A percentile compares a stretch with the other conserved stretches of the same genome.
phyloP scores from a whole-genome alignment of 305 asterid species.

The Fraxinus albicans region DNA sequence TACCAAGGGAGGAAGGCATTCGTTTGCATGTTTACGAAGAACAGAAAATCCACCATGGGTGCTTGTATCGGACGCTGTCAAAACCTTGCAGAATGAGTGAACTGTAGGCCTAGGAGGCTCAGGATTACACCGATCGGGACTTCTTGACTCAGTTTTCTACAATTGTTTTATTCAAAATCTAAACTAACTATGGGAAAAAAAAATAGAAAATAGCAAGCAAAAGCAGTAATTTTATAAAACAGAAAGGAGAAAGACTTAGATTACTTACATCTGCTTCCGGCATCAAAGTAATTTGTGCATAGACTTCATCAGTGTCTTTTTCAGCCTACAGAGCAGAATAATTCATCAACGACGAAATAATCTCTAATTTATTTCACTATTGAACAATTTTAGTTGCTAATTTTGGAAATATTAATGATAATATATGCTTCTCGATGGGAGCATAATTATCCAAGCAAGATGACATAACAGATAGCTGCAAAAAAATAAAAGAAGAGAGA shows the following conservation, averaged over 20 bases:
- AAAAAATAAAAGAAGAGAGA: background rate
- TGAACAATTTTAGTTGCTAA: background rate
- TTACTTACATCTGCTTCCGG: conserved; percentile 59
- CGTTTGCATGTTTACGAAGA: conserved; percentile 73
- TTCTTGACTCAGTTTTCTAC: conserved; percentile 54
- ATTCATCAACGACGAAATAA: conserved; percentile 6
- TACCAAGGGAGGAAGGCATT: conserved; percentile 92
- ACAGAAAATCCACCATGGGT: conserved; percentile 86
- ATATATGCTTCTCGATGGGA: background rate
- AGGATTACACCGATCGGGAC: conserved; percentile 30
- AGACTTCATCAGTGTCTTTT: conserved; percentile 74
- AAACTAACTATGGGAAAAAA: background rate
- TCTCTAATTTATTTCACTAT: conserved; percentile 11
- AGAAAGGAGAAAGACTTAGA: conserved; percentile 1
- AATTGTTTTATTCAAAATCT: conserved; percentile 2
- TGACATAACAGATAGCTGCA: background rate
- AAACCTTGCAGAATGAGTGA: conserved; percentile 73
- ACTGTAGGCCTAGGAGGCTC: conserved; percentile 55
- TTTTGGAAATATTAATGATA: conserved; percentile 3
- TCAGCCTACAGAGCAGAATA: conserved; percentile 55
- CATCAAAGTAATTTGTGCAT: conserved; percentile 63
- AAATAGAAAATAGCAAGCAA: background rate
- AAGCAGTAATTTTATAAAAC: background rate
- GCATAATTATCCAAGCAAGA: background rate
- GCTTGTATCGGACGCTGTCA: conserved; percentile 77